phyloP scores from a whole-genome alignment of 352 stramenopile species.

The Pythium oligandrum region DNA sequence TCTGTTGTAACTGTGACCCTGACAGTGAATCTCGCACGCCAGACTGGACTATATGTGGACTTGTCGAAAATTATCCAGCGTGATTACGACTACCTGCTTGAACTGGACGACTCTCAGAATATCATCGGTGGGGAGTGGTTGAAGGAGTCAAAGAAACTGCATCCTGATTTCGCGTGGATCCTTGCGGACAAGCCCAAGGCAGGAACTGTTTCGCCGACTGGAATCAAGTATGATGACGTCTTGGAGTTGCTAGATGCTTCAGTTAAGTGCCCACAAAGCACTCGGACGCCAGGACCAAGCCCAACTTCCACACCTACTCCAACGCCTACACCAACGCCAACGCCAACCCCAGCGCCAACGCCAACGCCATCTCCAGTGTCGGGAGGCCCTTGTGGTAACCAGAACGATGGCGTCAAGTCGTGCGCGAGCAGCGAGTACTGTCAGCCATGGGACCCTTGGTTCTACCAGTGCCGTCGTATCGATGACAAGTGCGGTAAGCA shows the following conservation, averaged over 20 bases:
- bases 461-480: conserved; percentile 48
- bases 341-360: too few species aligned
- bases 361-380: background rate
- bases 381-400: conserved; percentile 3
- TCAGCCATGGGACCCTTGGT: conserved; percentile 48
- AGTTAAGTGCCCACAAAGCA: conserved; percentile 1
- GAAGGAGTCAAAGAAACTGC: conserved; percentile 39
- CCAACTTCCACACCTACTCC: background rate
- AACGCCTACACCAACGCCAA: background rate
- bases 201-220: conserved; percentile 2
- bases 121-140: conserved; percentile 73
- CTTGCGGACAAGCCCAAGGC: background rate
- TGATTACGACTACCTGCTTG: conserved; percentile 67
- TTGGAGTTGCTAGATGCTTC: conserved; percentile 8
- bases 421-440: conserved; percentile 35
- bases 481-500: conserved; percentile 26
- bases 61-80: conserved; percentile 43
- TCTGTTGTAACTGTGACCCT: too few species aligned
- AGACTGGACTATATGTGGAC: conserved; percentile 28
- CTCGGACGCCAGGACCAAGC: background rate
- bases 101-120: conserved; percentile 47
- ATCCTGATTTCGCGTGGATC: conserved; percentile 62
- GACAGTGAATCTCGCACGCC: conserved; percentile 35
- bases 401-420: conserved; percentile 4
- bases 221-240: conserved; percentile 7